Evolutionary conservation across 1,284 basidiomycete species (phyloP).

Genomic region (Mycena sp.): DNA sequence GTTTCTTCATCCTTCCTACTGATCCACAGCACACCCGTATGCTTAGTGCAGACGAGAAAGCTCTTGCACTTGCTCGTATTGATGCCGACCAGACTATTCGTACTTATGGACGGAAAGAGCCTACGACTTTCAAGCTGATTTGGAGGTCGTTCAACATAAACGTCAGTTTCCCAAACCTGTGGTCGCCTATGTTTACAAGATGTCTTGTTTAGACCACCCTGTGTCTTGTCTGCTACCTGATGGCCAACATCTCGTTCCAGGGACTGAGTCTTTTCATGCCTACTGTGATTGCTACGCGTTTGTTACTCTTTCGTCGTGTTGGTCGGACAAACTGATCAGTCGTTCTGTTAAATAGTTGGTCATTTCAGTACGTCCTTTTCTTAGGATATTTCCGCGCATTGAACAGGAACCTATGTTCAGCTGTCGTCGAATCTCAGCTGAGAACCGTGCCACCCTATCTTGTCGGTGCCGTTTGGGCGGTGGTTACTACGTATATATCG

Average conservation of each 20-base stretch:
- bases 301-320: constrained; percentile 26
- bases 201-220: constrained; percentile 39
- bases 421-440: constrained; percentile 50
- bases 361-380: constrained; percentile 40
- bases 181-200: background rate
- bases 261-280: constrained; percentile 54
- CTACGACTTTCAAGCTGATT: constrained; percentile 44
- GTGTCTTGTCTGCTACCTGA: constrained; percentile 42
- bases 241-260: constrained; percentile 53
- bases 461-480: constrained; percentile 46
- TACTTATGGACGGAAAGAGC: constrained; percentile 45
- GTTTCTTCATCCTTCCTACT: constrained; percentile 48
- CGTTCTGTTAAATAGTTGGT: constrained; percentile 37
- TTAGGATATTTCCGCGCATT: background rate
- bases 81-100: constrained; percentile 48
- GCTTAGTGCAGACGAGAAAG: constrained; percentile 46
- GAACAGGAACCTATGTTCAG: constrained; percentile 30
- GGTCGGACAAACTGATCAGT: background rate
- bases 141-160: constrained; percentile 49
- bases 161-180: constrained; percentile 33
- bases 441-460: constrained; percentile 52
- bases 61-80: constrained; percentile 47
- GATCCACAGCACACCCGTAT: constrained; percentile 48
- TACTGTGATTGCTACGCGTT: constrained; percentile 51
- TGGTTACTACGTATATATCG: constrained; percentile 43